These are phyloP conservation scores for Starmerella davenportii DNA, from an alignment of 805 yeast species.

Conservation along the genomic window DNA sequence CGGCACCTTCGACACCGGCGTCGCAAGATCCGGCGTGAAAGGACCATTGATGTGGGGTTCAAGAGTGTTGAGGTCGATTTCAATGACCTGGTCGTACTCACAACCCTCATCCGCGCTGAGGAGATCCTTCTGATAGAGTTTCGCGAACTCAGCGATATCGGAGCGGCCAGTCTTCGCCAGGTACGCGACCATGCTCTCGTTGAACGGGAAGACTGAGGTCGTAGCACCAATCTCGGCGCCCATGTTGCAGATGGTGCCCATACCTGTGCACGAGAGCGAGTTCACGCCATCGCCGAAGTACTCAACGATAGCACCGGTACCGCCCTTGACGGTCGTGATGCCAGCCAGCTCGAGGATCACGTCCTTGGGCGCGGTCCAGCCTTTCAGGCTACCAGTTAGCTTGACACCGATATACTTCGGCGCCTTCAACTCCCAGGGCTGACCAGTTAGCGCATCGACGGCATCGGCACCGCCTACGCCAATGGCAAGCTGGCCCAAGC, in stretches of 20 bases:
- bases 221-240: conserved; percentile 99
- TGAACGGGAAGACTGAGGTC: conserved; percentile 93
- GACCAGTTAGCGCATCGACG: conserved; percentile 85
- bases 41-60: conserved; percentile 98
- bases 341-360: conserved; percentile 87
- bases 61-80: conserved; percentile 69
- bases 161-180: conserved; percentile 73
- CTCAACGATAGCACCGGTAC: conserved; percentile 92
- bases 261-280: conserved; percentile 89
- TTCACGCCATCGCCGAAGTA: conserved; percentile 92
- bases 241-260: conserved; percentile 99
- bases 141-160: conserved; percentile 67
- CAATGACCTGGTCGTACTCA: conserved; percentile 83
- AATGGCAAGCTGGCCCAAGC: conserved; percentile 91
- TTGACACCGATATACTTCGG: conserved; percentile 91
- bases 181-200: conserved; percentile 73
- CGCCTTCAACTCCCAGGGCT: conserved; percentile 96
- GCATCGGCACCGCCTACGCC: conserved; percentile 99
- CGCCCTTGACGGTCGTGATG: conserved; percentile 89
- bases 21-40: conserved; percentile 93
- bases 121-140: conserved; percentile 34
- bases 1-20: conserved; percentile 76
- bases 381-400: conserved; percentile 76
- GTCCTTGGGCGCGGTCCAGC: conserved; percentile 97
- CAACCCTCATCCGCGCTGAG: conserved; percentile 82